Percentiles rank a stretch among this genome's conserved stretches.
Evolutionary conservation across 345 rosid genomes (phyloP).

Genomic region (Lepidium aucheri): DNA sequence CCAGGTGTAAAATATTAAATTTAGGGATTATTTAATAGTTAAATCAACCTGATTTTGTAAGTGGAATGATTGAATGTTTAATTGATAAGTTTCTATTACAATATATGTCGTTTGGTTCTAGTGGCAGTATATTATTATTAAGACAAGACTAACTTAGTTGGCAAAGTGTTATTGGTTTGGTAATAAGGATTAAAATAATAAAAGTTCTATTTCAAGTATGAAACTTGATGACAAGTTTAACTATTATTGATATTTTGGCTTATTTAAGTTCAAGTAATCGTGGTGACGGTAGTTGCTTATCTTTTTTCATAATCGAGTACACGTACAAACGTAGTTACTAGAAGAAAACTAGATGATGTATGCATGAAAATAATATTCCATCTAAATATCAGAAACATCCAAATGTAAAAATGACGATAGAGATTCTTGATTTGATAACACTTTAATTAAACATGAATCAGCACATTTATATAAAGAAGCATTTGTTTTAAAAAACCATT

Average conservation of each 20-base stretch:
- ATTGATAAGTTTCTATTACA: too few relatives aligned
- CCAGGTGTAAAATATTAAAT: too few relatives aligned
- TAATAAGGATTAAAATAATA: not conserved
- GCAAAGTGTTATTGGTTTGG: not conserved
- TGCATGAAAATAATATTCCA: not conserved
- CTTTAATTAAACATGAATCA: not conserved
- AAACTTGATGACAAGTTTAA: not conserved
- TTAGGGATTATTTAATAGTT: too few relatives aligned
- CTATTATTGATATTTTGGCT: not conserved
- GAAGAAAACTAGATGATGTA: not conserved
- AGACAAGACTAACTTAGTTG: not conserved
- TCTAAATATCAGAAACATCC: constrained; percentile 10
- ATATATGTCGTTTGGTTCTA: not conserved
- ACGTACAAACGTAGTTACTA: too few relatives aligned
- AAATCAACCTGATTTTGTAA: too few relatives aligned
- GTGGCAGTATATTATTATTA: not conserved
- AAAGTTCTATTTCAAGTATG: not conserved
- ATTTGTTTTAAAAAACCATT: not conserved
- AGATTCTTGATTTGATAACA: constrained; percentile 17
- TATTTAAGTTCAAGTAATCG: too few relatives aligned
- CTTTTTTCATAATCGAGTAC: not conserved
- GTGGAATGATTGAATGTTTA: too few relatives aligned
- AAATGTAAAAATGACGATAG: constrained; percentile 6
- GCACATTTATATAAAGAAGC: not conserved
- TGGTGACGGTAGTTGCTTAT: too few relatives aligned